Base-by-base conservation (phyloP, 768 basidiomycete species). In the Auriscalpium vulgare region DNA sequence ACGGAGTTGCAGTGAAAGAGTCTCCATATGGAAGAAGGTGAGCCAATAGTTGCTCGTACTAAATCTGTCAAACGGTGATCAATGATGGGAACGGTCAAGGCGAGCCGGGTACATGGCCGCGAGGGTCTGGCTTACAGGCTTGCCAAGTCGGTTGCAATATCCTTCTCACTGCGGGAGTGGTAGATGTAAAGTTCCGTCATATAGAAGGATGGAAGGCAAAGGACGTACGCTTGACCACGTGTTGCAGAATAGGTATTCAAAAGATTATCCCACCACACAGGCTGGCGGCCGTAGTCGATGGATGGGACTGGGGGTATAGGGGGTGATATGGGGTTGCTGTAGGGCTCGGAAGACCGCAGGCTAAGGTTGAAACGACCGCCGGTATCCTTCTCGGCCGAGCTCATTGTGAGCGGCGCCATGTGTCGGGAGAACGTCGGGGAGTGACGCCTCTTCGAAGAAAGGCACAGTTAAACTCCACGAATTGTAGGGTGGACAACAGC, bases 21-120 rank as follows among this genome's bases (percentile, higher is more conserved):
- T 74, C 11, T 74, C 71, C 16, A 82, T 66, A 64, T 87, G 81
- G 61, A 91, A 73, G 66, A 89, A 88, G 10, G 80, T 83, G 45
- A 91, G 75, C 74, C 81, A 83, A 58, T 86, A 81, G 19, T 78
- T 79, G 29, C 81, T 81, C 54, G 83, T 79, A 21, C 74, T 72
- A 63, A 86, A 84, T 62, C 88, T 91, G 40, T n/a, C n/a, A 48
- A 46, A 37, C n/a, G 43, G 44, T 19, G n/a, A 54, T 8, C 37
- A 23, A 29, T 35, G 9, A 38, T 21, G 35, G n/a, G 43, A 44
- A 29, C 29, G 50, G 13, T 10, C 38, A 14, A 47, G 51, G 35
- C 37, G 58, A 21, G 64, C 54, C 50, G 62, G n/a, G 50, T 46
- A 45, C 0, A 49, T n/a, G 40, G 38, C 23, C 29, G 34, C 45